A percentile compares a stretch with the other conserved stretches of the same genome.
phyloP scores from a whole-genome alignment of 1,284 basidiomycete genomes.

The Mycosarcoma mackinlayi region DNA sequence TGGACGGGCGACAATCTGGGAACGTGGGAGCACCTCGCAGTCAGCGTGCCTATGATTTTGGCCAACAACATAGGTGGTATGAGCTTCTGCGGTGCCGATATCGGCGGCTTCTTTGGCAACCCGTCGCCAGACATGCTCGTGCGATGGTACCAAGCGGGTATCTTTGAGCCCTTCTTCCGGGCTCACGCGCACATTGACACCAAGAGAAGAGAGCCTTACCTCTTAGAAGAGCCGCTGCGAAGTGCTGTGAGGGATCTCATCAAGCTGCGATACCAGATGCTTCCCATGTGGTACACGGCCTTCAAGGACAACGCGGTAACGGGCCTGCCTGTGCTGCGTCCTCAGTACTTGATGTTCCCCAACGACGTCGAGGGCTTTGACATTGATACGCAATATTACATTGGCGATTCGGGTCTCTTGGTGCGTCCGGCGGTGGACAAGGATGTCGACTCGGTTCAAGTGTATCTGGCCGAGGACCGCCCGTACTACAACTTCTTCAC shows the following conservation, averaged over 20 bases:
- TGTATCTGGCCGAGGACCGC: slow-evolving; percentile 91
- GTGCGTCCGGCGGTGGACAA: slow-evolving; percentile 89
- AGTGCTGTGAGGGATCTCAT: slow-evolving; percentile 82
- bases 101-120: slow-evolving; percentile 98
- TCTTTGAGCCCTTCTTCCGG: slow-evolving; percentile 96
- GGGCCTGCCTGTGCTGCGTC: slow-evolving; percentile 69
- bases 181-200: slow-evolving; percentile 98
- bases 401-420: slow-evolving; percentile 87
- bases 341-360: slow-evolving; percentile 93
- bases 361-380: slow-evolving; percentile 84
- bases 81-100: slow-evolving; percentile 91
- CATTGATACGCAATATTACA: slow-evolving; percentile 93
- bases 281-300: slow-evolving; percentile 96
- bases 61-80: slow-evolving; percentile 92
- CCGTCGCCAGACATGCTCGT: slow-evolving; percentile 92
- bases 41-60: slow-evolving; percentile 92
- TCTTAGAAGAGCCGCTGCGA: slow-evolving; percentile 88
- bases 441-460: slow-evolving; percentile 77
- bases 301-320: slow-evolving; percentile 73
- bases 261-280: slow-evolving; percentile 84
- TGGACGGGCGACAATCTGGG: slow-evolving; percentile 99
- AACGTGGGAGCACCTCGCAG: slow-evolving; percentile 96
- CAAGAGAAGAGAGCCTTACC: slow-evolving; percentile 94
- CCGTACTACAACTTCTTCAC: slow-evolving; percentile 94
- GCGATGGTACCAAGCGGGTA: slow-evolving; percentile 95